Evolutionary conservation across 805 yeast genomes (phyloP).

Genomic region (Cyberlindnera meyerae): DNA sequence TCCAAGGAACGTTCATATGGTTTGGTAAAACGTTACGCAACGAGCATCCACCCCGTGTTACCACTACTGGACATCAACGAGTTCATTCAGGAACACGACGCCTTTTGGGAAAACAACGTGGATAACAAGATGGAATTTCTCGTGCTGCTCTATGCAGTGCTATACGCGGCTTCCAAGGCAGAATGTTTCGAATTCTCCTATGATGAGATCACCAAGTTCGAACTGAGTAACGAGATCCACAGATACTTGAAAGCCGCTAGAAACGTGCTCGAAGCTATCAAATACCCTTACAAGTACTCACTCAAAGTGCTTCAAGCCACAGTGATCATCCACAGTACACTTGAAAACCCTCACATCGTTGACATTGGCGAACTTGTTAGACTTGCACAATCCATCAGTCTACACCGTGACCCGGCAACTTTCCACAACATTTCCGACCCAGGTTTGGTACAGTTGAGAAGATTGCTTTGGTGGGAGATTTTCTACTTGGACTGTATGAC

Average conservation of each 20-base stretch:
- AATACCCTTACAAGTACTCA: constrained; percentile 42
- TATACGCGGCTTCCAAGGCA: constrained; percentile 55
- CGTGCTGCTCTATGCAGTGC: constrained; percentile 45
- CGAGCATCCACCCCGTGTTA: constrained; percentile 51
- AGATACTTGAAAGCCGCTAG: constrained; percentile 45
- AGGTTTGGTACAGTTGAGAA: constrained; percentile 45
- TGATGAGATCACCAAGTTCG: constrained; percentile 26
- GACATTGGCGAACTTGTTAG: constrained; percentile 52
- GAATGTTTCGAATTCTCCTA: constrained; percentile 55
- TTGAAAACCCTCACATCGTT: constrained; percentile 52
- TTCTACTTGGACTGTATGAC: constrained; percentile 54
- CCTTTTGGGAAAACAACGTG: constrained; percentile 39
- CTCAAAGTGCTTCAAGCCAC: constrained; percentile 41
- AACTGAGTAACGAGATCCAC: constrained; percentile 40
- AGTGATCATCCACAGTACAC: constrained; percentile 46
- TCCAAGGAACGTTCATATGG: constrained; percentile 41
- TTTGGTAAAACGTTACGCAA: constrained; percentile 42
- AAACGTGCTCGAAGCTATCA: constrained; percentile 44
- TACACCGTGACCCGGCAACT: constrained; percentile 57
- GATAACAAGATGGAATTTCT: constrained; percentile 40
- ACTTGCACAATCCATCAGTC: constrained; percentile 49
- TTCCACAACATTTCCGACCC: constrained; percentile 45
- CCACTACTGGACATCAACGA: constrained; percentile 46
- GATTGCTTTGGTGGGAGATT: constrained; percentile 66
- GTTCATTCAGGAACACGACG: constrained; percentile 41